These are phyloP conservation scores for Hyaloperonospora arabidopsidis DNA, from an alignment of 352 stramenopile species.

Conservation along the genomic window DNA sequence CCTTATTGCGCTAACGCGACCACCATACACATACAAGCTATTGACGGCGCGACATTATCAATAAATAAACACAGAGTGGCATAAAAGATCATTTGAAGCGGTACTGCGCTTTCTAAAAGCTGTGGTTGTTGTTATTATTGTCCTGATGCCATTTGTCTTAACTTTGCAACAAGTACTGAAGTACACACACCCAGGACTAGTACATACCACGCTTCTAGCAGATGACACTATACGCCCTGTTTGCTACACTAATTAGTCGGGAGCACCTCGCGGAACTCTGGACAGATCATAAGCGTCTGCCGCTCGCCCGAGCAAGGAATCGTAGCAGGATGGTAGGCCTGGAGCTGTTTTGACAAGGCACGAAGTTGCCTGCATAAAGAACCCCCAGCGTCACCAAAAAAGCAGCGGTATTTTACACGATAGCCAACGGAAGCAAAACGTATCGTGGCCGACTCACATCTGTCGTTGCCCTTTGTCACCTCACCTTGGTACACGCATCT, in stretches of 20 bases:
- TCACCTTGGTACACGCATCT: conserved; percentile 7
- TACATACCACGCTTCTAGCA: background rate
- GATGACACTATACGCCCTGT: conserved; percentile 30
- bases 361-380: background rate
- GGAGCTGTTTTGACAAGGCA: background rate
- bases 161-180: conserved; percentile 79
- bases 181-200: conserved; percentile 15
- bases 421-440: too few species aligned
- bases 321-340: background rate
- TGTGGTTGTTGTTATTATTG: conserved; percentile 91
- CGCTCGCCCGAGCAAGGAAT: background rate
- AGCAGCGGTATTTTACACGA: background rate
- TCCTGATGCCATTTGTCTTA: conserved; percentile 93
- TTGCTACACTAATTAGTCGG: conserved; percentile 90
- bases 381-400: background rate
- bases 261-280: conserved; percentile 66
- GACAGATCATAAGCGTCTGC: conserved; percentile 92
- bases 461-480: conserved; percentile 9
- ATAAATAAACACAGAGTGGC: too few species aligned
- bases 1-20: too few species aligned
- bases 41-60: too few species aligned
- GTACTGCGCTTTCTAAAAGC: too few species aligned
- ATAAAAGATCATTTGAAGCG: too few species aligned
- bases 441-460: background rate
- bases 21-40: too few species aligned